Evolutionary conservation across 345 rosid species (phyloP).

Genomic region (Citrus unshiu): DNA sequence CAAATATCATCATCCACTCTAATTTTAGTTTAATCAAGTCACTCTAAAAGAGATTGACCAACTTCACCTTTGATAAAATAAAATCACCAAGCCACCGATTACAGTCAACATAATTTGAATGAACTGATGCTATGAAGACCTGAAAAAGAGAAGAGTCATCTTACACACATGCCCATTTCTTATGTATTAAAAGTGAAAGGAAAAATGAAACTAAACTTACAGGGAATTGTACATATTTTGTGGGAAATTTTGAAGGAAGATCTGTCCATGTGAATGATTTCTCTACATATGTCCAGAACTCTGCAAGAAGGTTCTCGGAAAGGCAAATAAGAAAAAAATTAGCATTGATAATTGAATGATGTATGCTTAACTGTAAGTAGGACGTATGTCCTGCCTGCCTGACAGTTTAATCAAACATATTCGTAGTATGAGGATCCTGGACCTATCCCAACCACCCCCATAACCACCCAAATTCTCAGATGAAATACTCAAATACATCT

Average conservation of each 20-base stretch:
- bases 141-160: slow-evolving; percentile 26
- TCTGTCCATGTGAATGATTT: slow-evolving; percentile 93
- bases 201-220: slow-evolving; percentile 41
- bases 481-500: neutral
- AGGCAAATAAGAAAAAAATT: neutral
- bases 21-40: neutral
- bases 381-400: neutral
- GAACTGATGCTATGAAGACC: slow-evolving; percentile 94
- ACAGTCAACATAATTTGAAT: slow-evolving; percentile 92
- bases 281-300: slow-evolving; percentile 98
- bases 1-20: neutral
- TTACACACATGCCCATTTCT: neutral
- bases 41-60: neutral
- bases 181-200: slow-evolving; percentile 2
- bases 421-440: neutral
- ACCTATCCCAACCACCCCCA: neutral
- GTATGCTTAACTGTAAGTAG: neutral
- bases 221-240: slow-evolving; percentile 93
- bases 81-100: slow-evolving; percentile 96
- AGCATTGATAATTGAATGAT: neutral
- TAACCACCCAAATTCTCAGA: neutral
- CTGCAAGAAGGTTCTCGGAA: slow-evolving; percentile 33
- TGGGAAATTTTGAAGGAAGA: slow-evolving; percentile 86
- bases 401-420: neutral
- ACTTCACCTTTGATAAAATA: slow-evolving; percentile 77